Conservation (phyloP, 1,284 basidiomycete species). For the Ustilago curta region DNA sequence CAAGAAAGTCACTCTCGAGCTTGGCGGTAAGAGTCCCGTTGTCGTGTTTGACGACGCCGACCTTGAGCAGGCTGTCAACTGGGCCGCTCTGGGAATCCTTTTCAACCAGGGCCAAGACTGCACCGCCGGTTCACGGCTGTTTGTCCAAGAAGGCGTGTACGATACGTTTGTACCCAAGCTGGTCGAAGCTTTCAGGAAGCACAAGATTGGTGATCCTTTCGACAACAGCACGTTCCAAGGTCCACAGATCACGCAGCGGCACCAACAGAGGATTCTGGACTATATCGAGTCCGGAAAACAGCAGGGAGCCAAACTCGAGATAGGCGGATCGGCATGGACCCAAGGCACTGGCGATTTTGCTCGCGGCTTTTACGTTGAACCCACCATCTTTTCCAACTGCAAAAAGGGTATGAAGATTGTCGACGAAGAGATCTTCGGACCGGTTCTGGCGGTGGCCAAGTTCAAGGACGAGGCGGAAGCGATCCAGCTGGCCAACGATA, state of each 20-base stretch:
- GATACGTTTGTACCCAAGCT: slow-evolving; percentile 76
- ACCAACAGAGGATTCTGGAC: slow-evolving; percentile 88
- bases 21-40: slow-evolving; percentile 85
- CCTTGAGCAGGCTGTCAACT: slow-evolving; percentile 70
- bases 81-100: slow-evolving; percentile 83
- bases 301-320: slow-evolving; percentile 79
- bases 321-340: slow-evolving; percentile 75
- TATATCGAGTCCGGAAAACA: slow-evolving; percentile 90
- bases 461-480: slow-evolving; percentile 74
- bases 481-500: slow-evolving; percentile 81
- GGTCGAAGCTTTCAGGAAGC: slow-evolving; percentile 73
- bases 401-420: slow-evolving; percentile 74
- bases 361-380: slow-evolving; percentile 73
- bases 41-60: slow-evolving; percentile 77
- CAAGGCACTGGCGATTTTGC: slow-evolving; percentile 74
- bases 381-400: slow-evolving; percentile 74
- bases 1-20: slow-evolving; percentile 82
- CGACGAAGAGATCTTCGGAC: slow-evolving; percentile 82
- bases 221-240: slow-evolving; percentile 78
- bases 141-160: slow-evolving; percentile 77
- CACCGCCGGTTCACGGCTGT: slow-evolving; percentile 78
- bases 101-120: slow-evolving; percentile 75
- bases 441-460: slow-evolving; percentile 75
- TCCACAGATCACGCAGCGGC: slow-evolving; percentile 81
- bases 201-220: slow-evolving; percentile 85